Evolutionary conservation across 768 basidiomycete genomes (phyloP).

Genomic region (Mycena alexandri): DNA sequence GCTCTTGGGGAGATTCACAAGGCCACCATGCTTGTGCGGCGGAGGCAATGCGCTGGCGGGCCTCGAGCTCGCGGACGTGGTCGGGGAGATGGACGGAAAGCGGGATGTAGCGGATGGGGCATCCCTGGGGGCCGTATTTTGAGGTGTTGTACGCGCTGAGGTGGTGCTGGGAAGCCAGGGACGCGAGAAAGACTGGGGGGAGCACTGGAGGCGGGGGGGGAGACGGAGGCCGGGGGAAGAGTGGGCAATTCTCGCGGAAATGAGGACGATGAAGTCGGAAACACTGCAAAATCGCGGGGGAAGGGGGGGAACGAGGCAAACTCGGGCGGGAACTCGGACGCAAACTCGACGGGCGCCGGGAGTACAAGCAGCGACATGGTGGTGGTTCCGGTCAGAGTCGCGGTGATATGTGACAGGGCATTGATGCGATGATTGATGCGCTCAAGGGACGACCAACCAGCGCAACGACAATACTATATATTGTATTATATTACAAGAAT

Average conservation of each 20-base stretch:
- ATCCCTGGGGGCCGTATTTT: constrained; percentile 75
- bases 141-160: constrained; percentile 75
- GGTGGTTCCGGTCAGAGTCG: too few relatives aligned
- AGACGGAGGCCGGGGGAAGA: background rate
- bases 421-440: background rate
- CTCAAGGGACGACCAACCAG: too few relatives aligned
- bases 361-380: constrained; percentile 26
- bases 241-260: constrained; percentile 1
- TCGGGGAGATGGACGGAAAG: constrained; percentile 74
- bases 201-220: background rate
- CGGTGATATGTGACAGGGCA: too few relatives aligned
- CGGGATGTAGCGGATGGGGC: constrained; percentile 69
- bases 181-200: constrained; percentile 49
- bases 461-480: too few relatives aligned
- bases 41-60: constrained; percentile 59
- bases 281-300: background rate
- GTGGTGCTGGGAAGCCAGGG: constrained; percentile 82
- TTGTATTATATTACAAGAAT: too few relatives aligned
- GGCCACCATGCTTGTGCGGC: constrained; percentile 64
- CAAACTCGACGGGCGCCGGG: constrained; percentile 9
- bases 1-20: constrained; percentile 40
- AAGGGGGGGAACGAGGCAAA: background rate
- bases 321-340: background rate
- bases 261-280: background rate
- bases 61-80: constrained; percentile 64